Evolutionary conservation across 148 eudicot species (phyloP), one percentile per base, ranked within the genome.

Genomic region (Rhododendron williamsianum): DNA sequence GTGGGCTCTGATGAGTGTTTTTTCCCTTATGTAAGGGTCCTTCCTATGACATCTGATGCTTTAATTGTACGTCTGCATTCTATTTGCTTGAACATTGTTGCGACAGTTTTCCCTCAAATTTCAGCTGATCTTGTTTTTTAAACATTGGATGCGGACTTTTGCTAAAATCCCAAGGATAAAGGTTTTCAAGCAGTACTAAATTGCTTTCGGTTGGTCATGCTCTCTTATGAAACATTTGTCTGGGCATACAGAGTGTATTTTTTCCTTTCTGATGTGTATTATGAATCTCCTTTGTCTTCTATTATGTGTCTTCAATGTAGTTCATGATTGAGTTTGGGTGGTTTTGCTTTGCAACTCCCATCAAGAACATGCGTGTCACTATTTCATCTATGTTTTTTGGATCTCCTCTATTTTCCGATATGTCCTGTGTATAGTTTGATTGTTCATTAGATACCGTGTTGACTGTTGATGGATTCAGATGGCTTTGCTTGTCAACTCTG

Each of bases 1-100:
- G 91, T 46, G 86, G 81, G 35, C 97, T 82, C 43, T 45, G 2
- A n/a, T 74, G 18, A 52, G 51, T 60, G 27, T 48, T 78, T 16
- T 51, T 51, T 3, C 1, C 4, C 71, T 9, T 71, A 12, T 71
- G 4, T 23, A n/a, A 41, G 9, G 71, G 2, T 21, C 46, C 45
- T 43, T 63, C 25, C 6, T 65, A 41, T 82, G n/a, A 12, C 41
- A 23, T 65, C 9, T 19, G 38, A 76, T 76, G 49, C 15, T 46
- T 25, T 67, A 25, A 13, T 67, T 8, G 23, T 45, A 6, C 48
- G 21, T 33, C 3, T 19, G 45, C 51, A 46, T 27, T 63, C 72
- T 13, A n/a, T 63, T n/a, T 80, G 49, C 18, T 78, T 41, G 60
- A 58, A 45, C 48, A 16, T 65, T 19, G 16, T 25, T 41, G 36